Evolutionary conservation across 2,329 filamentous ascomycete genomes (phyloP), one percentile per base, ranked within the genome.

Genomic region (Simplicillium aogashimaense): DNA sequence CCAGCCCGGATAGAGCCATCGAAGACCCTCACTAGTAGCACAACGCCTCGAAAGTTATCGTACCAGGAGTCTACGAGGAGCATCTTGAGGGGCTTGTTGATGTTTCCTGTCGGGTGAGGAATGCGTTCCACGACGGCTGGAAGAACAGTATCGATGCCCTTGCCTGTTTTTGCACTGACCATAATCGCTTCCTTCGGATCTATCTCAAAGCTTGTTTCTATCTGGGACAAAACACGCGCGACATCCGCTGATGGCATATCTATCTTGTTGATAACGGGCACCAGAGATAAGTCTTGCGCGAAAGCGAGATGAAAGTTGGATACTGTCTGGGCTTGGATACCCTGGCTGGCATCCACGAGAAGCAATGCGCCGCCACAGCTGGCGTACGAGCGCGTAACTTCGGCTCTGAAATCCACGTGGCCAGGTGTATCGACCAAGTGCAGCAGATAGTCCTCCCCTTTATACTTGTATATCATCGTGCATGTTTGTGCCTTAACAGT

Each of bases 401-500:
- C 92, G 36, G 92, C 92, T 41, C 92, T 78, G 61, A 98, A 98
- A 65, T 98, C 92, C 43, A 98, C 92, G 65, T 98, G 92, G 20
- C 92, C 92, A 1, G 92, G 92, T 0, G 92, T 98, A 60, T 98
- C 92, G 42, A 98, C 89, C 20, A 98, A 73, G 62, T 98, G 92
- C 25, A 98, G 71, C 42, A 98, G 73, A 58, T 97, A 97, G 60
- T 98, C 92, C 28, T 83, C 68, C 13, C 85, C 89, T 14, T 83
- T 69, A 64, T 95, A 71, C 20, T 83, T 87, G 68, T 95, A 95
- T 39, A 98, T 76, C 92, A 98, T 98, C 41, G 83, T 92, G 64
- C 92, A 97, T 42, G 92, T 97, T 68, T 98, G 92, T 41, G 92
- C 92, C 69, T 98, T 98, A 59, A 98, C 92, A 0, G 92, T 98